phyloP scores from a whole-genome alignment of 768 basidiomycete species.

The Dentipellis sp. region DNA sequence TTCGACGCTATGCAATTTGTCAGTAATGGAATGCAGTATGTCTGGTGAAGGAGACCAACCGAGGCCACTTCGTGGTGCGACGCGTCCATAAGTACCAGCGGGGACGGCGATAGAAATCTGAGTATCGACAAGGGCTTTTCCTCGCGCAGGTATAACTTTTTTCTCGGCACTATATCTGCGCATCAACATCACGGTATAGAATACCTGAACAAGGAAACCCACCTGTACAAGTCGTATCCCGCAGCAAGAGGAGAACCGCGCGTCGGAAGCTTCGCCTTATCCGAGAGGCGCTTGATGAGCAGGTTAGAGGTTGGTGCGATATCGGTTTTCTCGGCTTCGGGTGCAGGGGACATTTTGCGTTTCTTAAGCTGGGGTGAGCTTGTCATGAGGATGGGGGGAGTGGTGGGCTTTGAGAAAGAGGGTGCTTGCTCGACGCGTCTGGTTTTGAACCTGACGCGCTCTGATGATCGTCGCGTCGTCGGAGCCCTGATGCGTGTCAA shows the following conservation, averaged over 20 bases:
- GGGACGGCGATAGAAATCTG: conserved; percentile 94
- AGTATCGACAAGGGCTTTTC: conserved; percentile 87
- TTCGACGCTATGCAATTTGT: conserved; percentile 62
- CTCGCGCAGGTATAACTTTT: conserved; percentile 77
- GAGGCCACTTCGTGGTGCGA: conserved; percentile 92
- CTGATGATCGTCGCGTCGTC: neutral
- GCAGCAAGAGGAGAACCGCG: conserved; percentile 82
- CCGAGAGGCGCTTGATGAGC: conserved; percentile 78
- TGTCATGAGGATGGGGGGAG: neutral
- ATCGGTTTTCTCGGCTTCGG: conserved; percentile 19
- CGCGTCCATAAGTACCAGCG: conserved; percentile 87
- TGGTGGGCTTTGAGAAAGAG: neutral
- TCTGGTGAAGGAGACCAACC: conserved; percentile 36
- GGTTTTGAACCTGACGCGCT: neutral
- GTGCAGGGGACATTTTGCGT: conserved; percentile 44
- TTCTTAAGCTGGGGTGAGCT: conserved; percentile 34
- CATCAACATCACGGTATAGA: neutral
- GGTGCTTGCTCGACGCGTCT: neutral
- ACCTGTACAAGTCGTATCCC: conserved; percentile 95
- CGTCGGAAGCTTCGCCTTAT: conserved; percentile 76
- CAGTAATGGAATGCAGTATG: neutral
- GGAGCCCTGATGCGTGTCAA: neutral
- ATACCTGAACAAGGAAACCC: conserved; percentile 9
- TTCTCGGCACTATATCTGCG: conserved; percentile 58
- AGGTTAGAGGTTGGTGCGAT: conserved; percentile 39